Evolutionary conservation across 768 basidiomycete species (phyloP).

Genomic region (Lactifluus rugatus): DNA sequence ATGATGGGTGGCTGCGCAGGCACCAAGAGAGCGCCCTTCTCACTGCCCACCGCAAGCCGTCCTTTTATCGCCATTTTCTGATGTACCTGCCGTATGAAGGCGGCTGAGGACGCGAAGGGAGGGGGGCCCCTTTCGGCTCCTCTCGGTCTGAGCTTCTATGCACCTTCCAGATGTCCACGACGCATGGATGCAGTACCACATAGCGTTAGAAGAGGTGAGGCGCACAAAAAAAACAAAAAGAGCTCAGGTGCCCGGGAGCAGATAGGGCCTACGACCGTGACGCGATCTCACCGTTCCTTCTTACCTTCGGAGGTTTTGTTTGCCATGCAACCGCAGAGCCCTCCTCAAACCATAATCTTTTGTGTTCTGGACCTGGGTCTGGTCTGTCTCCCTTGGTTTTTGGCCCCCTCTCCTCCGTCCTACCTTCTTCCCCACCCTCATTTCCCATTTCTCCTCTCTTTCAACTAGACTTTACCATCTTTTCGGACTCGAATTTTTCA

Average conservation of each 20-base stretch:
- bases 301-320: not conserved
- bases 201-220: not conserved
- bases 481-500: too few relatives aligned
- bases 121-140: too few relatives aligned
- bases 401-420: not conserved
- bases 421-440: too few relatives aligned
- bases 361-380: not conserved
- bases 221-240: not conserved
- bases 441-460: too few relatives aligned
- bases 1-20: conserved; percentile 7
- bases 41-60: not conserved
- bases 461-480: too few relatives aligned
- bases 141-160: too few relatives aligned
- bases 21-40: conserved; percentile 1
- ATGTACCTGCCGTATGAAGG: not conserved
- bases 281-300: not conserved
- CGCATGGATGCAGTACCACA: too few relatives aligned
- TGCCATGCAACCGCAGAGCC: not conserved
- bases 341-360: not conserved
- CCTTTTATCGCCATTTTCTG: not conserved
- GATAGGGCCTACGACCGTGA: not conserved
- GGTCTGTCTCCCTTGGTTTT: too few relatives aligned
- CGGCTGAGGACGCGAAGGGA: not conserved
- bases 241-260: not conserved
- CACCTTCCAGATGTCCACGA: too few relatives aligned